Percentiles rank a stretch among this genome's conserved stretches.
phyloP scores from a whole-genome alignment of 2,329 filamentous ascomycete genomes.

The Xylaria sp. region DNA sequence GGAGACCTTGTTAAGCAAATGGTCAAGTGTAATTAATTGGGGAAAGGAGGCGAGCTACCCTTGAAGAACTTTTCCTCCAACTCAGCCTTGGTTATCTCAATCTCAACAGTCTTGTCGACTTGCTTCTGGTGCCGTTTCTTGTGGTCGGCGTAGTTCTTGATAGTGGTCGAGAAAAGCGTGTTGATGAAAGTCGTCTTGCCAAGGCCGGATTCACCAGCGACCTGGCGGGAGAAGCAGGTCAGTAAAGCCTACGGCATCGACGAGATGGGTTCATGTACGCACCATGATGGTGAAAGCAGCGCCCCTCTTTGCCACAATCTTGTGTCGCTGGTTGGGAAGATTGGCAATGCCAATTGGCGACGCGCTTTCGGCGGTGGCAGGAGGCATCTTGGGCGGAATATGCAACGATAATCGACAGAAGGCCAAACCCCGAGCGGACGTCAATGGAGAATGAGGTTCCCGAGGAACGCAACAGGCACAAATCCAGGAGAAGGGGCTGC shows the following conservation, averaged over 20 bases:
- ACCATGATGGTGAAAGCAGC: constrained; percentile 99
- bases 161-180: constrained; percentile 99
- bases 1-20: constrained; percentile 26
- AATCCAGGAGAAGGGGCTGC: background rate
- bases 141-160: constrained; percentile 99
- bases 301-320: constrained; percentile 81
- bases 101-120: constrained; percentile 99
- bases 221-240: constrained; percentile 55
- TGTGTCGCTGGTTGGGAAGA: constrained; percentile 75
- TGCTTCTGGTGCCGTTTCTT: constrained; percentile 99
- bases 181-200: constrained; percentile 99
- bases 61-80: constrained; percentile 99
- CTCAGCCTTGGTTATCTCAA: constrained; percentile 99
- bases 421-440: constrained; percentile 22
- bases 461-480: constrained; percentile 11
- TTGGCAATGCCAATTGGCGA: constrained; percentile 71
- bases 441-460: constrained; percentile 17
- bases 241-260: background rate
- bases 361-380: constrained; percentile 40
- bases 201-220: constrained; percentile 96
- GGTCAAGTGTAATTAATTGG: background rate
- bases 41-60: constrained; percentile 58
- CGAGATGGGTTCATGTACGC: constrained; percentile 40
- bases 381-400: constrained; percentile 56
- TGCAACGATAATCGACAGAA: constrained; percentile 19